Percentiles rank a stretch among this genome's conserved stretches.
Conservation (phyloP, 1,284 basidiomycete genomes). For the Puccinia coronata region DNA sequence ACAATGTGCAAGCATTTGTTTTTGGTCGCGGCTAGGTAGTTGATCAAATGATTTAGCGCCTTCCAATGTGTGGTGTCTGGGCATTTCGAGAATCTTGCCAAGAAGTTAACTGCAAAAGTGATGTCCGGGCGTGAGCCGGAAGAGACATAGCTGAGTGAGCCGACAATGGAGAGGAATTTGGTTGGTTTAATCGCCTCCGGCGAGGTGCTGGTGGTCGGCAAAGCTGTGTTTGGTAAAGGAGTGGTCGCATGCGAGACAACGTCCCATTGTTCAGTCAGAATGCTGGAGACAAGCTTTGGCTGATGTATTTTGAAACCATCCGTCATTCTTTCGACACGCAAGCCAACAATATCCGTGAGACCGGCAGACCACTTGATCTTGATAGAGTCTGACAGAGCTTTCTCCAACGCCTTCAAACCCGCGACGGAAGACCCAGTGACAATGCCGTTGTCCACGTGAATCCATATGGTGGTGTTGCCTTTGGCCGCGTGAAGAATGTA, state of each 20-base stretch:
- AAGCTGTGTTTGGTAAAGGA: background rate
- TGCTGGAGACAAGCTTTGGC: no score
- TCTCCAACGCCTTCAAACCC: background rate
- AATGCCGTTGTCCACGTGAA: background rate
- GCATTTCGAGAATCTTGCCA: background rate
- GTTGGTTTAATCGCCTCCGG: background rate
- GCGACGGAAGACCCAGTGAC: background rate
- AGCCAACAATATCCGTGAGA: background rate
- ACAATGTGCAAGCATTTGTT: background rate
- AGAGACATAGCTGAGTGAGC: slow-evolving; percentile 7
- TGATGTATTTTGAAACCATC: no score
- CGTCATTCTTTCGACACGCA: no score
- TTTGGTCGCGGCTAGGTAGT: background rate
- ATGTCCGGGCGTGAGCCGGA: slow-evolving; percentile 11
- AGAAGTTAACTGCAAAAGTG: slow-evolving; percentile 7
- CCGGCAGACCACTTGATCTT: background rate
- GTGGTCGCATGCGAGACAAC: slow-evolving; percentile 1
- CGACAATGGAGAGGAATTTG: background rate
- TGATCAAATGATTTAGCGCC: background rate
- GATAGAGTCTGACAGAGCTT: background rate
- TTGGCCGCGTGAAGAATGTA: background rate
- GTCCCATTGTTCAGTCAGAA: no score
- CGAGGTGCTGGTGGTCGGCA: background rate
- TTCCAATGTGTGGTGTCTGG: background rate
- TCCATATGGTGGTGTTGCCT: background rate